Percentiles rank a stretch among this genome's conserved stretches.
Evolutionary conservation across 306 rosid species (phyloP).

Genomic region (Vachellia pachyceras): DNA sequence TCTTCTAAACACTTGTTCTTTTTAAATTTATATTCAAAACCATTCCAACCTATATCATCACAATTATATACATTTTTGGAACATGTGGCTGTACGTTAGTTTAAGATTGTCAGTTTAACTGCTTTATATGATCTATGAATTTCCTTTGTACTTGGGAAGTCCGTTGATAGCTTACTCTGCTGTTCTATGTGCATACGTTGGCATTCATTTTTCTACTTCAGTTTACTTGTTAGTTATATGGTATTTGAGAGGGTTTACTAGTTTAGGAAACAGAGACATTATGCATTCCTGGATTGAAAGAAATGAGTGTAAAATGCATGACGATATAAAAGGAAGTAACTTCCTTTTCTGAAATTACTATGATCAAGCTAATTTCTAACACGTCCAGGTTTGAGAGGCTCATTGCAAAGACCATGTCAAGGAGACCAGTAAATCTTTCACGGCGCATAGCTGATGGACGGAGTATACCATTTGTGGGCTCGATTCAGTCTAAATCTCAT

Average conservation of each 20-base stretch:
- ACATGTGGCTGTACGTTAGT: background rate
- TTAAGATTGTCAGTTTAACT: background rate
- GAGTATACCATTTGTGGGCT: slow-evolving; percentile 68
- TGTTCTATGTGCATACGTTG: background rate
- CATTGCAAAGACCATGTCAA: slow-evolving; percentile 70
- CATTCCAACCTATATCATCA: background rate
- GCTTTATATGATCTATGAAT: background rate
- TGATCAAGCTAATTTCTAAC: slow-evolving; percentile 26
- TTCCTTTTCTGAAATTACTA: slow-evolving; percentile 32
- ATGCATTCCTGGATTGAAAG: background rate
- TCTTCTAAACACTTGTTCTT: background rate
- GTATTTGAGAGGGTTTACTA: background rate
- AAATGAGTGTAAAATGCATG: slow-evolving; percentile 5
- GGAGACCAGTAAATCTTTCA: slow-evolving; percentile 89
- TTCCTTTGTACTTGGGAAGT: background rate
- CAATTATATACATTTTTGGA: background rate
- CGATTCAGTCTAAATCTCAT: slow-evolving; percentile 76
- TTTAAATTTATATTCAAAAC: background rate
- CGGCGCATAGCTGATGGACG: slow-evolving; percentile 78
- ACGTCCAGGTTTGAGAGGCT: slow-evolving; percentile 51
- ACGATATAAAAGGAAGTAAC: background rate
- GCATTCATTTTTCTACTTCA: background rate
- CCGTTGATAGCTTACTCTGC: background rate
- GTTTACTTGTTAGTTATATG: background rate
- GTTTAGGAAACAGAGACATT: background rate